Percentiles rank a stretch among this genome's conserved stretches.
phyloP scores from a whole-genome alignment of 2,329 filamentous ascomycete genomes.

The Cylindrodendrum hubeiense region DNA sequence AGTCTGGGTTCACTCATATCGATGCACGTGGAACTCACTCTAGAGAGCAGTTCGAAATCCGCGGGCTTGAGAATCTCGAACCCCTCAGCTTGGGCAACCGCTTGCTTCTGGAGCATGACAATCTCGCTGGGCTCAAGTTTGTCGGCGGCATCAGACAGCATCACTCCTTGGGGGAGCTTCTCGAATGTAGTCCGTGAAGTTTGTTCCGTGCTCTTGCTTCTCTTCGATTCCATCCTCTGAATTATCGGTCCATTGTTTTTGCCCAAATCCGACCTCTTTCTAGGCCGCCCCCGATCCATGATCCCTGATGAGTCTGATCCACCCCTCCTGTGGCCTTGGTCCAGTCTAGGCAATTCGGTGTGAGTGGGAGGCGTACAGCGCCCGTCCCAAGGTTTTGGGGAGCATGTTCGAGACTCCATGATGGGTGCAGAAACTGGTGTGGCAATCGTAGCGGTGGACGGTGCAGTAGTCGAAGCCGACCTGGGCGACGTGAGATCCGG shows the following conservation, averaged over 20 bases:
- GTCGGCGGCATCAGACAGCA: conserved; percentile 63
- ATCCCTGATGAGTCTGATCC: conserved; percentile 70
- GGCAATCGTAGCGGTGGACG: conserved; percentile 56
- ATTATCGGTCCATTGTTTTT: conserved; percentile 51
- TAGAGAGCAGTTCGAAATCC: conserved; percentile 75
- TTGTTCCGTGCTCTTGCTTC: conserved; percentile 64
- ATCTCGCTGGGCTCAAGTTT: conserved; percentile 64
- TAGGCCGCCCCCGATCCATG: conserved; percentile 72
- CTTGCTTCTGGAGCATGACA: conserved; percentile 67
- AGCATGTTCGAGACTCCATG: conserved; percentile 54
- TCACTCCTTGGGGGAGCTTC: conserved; percentile 69
- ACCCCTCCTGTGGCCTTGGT: conserved; percentile 60
- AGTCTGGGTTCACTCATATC: neutral
- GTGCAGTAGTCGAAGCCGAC: conserved; percentile 55
- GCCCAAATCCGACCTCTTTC: conserved; percentile 63
- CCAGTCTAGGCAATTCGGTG: conserved; percentile 24
- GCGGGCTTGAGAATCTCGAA: conserved; percentile 74
- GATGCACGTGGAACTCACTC: conserved; percentile 56
- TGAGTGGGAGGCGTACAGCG: conserved; percentile 43
- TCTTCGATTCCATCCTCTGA: conserved; percentile 57
- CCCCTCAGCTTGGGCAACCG: conserved; percentile 70
- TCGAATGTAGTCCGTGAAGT: conserved; percentile 63
- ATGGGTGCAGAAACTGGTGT: conserved; percentile 64
- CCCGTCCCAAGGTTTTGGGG: conserved; percentile 60
- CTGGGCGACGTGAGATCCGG: conserved; percentile 56